Evolutionary conservation across 306 rosid species (phyloP).

Genomic region (Pterocarpus macrocarpus): DNA sequence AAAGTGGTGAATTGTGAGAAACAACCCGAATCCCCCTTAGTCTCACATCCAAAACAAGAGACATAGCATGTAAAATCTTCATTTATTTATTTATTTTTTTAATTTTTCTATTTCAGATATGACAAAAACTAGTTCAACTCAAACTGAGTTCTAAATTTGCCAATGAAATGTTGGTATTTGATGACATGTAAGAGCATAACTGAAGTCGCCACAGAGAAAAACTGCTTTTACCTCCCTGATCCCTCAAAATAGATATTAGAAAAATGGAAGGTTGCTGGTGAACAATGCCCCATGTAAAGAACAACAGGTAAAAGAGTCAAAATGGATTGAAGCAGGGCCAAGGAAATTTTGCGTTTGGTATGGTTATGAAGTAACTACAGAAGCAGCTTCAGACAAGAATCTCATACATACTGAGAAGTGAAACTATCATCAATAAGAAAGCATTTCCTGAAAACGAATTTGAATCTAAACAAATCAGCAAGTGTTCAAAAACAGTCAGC

Average conservation of each 20-base stretch:
- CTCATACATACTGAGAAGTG: constrained; percentile 1
- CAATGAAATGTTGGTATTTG: background rate
- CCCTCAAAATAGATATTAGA: too few species aligned
- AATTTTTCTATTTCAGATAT: background rate
- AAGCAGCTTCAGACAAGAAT: constrained; percentile 10
- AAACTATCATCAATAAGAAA: background rate
- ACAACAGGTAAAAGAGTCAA: background rate
- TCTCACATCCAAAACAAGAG: background rate
- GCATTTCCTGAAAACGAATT: constrained; percentile 5
- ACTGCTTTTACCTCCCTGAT: background rate
- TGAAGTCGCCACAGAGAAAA: background rate
- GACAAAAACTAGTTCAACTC: background rate
- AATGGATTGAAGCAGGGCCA: background rate
- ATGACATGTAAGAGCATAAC: background rate
- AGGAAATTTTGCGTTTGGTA: background rate
- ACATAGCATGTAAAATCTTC: background rate
- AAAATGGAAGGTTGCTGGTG: background rate
- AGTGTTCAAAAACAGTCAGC: background rate
- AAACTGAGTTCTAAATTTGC: constrained; percentile 16
- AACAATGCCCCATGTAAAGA: background rate
- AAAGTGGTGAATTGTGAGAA: background rate
- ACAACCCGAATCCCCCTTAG: background rate
- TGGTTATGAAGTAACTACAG: background rate
- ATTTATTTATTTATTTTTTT: background rate
- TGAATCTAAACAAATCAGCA: background rate